Percentiles rank a stretch among this genome's conserved stretches.
Evolutionary conservation across 139 green algal species (phyloP).

Genomic region (Mychonastes homosphaera): DNA sequence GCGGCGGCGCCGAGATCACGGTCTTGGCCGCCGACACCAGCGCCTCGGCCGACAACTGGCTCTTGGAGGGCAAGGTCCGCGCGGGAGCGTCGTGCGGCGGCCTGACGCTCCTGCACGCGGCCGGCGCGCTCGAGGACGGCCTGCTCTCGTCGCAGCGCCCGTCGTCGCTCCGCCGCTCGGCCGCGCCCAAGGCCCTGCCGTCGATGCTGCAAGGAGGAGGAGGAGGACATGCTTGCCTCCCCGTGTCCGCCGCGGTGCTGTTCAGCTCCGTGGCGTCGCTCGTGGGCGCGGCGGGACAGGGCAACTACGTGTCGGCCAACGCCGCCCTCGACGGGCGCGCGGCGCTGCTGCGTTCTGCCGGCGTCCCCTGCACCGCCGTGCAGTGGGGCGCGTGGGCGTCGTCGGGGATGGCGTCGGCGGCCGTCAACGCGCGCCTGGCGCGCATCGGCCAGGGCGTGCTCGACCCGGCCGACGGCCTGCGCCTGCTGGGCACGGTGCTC

Average conservation of each 20-base stretch:
- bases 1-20: not conserved
- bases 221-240: not conserved
- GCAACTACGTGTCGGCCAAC: conserved; percentile 75
- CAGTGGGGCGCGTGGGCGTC: conserved; percentile 44
- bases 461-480: conserved; percentile 36
- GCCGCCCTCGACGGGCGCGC: conserved; percentile 43
- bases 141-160: not conserved
- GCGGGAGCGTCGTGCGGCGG: not conserved
- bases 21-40: not conserved
- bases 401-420: conserved; percentile 38
- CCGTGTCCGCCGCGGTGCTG: conserved; percentile 37
- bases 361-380: conserved; percentile 13
- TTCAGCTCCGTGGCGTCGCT: conserved; percentile 73
- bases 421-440: conserved; percentile 35
- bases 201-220: not conserved
- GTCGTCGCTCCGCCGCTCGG: not conserved
- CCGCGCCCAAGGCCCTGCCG: not conserved
- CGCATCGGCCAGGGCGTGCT: conserved; percentile 56
- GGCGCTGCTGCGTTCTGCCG: not conserved
- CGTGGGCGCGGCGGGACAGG: conserved; percentile 69
- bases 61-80: not conserved
- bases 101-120: conserved; percentile 30
- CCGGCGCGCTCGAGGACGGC: conserved; percentile 27
- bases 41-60: not conserved
- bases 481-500: conserved; percentile 23